These are phyloP conservation scores for Fusarium brevicatenulatum DNA, from an alignment of 2,329 filamentous ascomycete species.

Conservation along the genomic window DNA sequence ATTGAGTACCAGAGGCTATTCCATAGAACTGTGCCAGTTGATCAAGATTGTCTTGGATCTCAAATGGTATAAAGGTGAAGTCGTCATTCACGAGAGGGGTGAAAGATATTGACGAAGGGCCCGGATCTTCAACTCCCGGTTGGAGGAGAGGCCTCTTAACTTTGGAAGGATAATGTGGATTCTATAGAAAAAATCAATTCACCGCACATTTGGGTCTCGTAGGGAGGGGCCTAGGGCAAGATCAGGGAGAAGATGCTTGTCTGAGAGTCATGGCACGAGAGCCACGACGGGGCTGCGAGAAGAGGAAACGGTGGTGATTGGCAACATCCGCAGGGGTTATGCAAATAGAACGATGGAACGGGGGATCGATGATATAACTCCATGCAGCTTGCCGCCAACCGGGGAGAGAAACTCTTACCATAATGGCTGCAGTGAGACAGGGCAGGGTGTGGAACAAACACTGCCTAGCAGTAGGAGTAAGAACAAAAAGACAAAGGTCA, in stretches of 20 bases:
- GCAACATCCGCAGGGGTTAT: constrained; percentile 41
- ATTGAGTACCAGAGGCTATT: constrained; percentile 45
- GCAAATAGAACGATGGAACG: constrained; percentile 45
- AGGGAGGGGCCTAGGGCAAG: constrained; percentile 39
- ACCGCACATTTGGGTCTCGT: constrained; percentile 49
- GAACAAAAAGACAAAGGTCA: constrained; percentile 46
- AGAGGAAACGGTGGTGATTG: constrained; percentile 42
- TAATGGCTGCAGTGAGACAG: constrained; percentile 55
- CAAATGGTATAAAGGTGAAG: constrained; percentile 41
- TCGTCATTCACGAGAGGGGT: constrained; percentile 36
- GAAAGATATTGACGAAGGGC: constrained; percentile 33
- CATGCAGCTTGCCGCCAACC: constrained; percentile 57
- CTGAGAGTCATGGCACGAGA: constrained; percentile 44
- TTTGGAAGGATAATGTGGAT: constrained; percentile 44
- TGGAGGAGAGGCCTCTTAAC: constrained; percentile 46
- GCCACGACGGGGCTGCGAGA: constrained; percentile 40
- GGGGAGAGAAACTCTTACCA: constrained; percentile 59
- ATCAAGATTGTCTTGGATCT: constrained; percentile 43
- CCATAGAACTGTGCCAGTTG: constrained; percentile 47
- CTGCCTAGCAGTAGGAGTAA: constrained; percentile 35
- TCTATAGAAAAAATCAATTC: constrained; percentile 53
- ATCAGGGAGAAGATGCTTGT: constrained; percentile 44
- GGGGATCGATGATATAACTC: constrained; percentile 55
- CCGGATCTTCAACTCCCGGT: constrained; percentile 39
- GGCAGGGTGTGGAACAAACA: constrained; percentile 46